Evolutionary conservation across 306 rosid genomes (phyloP), one percentile per base, ranked within the genome.

Genomic region (Nissolia schottii): DNA sequence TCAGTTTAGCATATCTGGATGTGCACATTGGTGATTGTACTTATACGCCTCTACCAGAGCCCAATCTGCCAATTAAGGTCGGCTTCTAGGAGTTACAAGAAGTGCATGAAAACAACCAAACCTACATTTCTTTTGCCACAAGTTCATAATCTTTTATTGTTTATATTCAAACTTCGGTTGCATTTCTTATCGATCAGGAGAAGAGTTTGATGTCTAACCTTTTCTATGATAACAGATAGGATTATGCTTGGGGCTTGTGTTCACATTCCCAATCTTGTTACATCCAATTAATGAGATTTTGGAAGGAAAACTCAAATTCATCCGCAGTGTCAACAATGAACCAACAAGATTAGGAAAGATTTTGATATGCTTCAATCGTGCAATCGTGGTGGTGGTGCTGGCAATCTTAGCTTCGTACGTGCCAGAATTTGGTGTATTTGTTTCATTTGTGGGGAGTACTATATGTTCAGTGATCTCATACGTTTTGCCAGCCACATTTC

Each of bases 211-310:
- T 55, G 12, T 24, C 83, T 78, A 31, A 37, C 70, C 63, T 69
- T 74, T 74, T 48, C 7, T 57, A 14, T 65, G 70, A 55, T 73
- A 65, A 74, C 94, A 90, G 98, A 67, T 87, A 51, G 98, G 98
- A 38, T 79, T 90, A 73, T 93, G 94, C 73, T 63, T 90, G 76
- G 97, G 97, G 72, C 84, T 93, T 7, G 32, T 84, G 28, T 93
- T 93, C 80, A 90, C 98, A 34, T 91, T 93, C 81, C 98, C 98
- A 19, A 77, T 87, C 76, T 90, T 93, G 97, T 48, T 93, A 13
- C 96, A 87, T 62, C 97, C 98, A 13, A 68, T 93, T 23, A 86
- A 90, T 51, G 97, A 93, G 86, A 90, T 93, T 75, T 76, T 90
- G 49, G 97, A 93, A 77, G 88, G 80, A 49, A 79, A 68, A 71